Base-by-base conservation (phyloP, 1,139 yeast species). In the Kluyveromyces marxianus region DNA sequence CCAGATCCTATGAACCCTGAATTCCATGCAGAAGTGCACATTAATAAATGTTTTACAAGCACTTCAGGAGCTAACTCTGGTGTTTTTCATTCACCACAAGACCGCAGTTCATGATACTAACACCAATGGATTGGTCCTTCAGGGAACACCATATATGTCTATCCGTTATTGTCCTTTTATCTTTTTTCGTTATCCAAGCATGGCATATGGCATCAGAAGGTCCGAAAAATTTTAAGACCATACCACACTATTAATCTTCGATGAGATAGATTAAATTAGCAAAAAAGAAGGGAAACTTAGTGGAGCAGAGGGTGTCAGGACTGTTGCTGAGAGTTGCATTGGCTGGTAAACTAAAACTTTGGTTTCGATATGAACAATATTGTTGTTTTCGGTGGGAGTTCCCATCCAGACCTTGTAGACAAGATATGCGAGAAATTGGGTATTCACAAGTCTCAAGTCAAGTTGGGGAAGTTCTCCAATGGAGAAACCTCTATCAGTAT, bases 401-500 rank as follows among this genome's bases (percentile, higher is more conserved):
- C 88, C 24, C 85, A 83, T 56, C 83, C 85, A 4, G 69, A 70
- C 7, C 70, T 83, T 44, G 76, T 85, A 3, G 71, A 70, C 40
- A 68, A 75, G 52, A 82, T 83, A 34, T 81, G 89, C 58, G 74
- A 79, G n/a, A 79, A 80, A 59, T 65, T 83, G 42, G 79, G 84
- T 5, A 66, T 81, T n/a, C 77, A 78, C 37, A 75, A 75, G 53
- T 84, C 86, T 4, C 67, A 70, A 35, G 83, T 81, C 10, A 69
- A 71, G 33, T 69, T 81, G 36, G 75, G 74, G 41, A 81, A 81
- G 59, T 83, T 83, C 62, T 72, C 77, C 28, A 90, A 90, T 62
- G 97, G 97, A 46, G 97, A 90, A 61, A 88, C 95, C n/a, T 80
- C 90, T 35, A 84, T 89, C 48, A 83, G 82, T 48, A 77, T 90